These are phyloP conservation scores for Agaricus sinodeliciosus DNA, from an alignment of 768 basidiomycete species.

Conservation along the genomic window DNA sequence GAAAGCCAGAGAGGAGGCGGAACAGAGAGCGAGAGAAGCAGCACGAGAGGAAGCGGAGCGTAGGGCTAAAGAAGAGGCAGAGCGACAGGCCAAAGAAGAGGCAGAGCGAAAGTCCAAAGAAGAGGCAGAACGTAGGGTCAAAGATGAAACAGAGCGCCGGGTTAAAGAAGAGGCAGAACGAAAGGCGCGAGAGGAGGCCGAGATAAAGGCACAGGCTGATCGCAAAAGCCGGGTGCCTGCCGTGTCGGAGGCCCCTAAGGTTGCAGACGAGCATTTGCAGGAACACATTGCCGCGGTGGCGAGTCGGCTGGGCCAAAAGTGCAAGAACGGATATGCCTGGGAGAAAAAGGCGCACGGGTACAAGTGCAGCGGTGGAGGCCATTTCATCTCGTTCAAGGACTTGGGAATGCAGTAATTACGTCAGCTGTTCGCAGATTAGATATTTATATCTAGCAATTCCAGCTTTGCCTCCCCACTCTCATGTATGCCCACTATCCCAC, in stretches of 20 bases:
- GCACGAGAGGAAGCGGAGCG: not conserved
- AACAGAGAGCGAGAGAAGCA: not conserved
- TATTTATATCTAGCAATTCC: not conserved
- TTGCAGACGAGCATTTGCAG: slow-evolving; percentile 6
- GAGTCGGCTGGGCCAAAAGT: slow-evolving; percentile 3
- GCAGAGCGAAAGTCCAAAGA: not conserved
- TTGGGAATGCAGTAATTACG: slow-evolving; percentile 9
- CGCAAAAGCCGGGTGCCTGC: not conserved
- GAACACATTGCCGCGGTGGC: slow-evolving; percentile 4
- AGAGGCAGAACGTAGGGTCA: not conserved
- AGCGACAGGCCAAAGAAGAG: not conserved
- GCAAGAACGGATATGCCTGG: slow-evolving; percentile 10
- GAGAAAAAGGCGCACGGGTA: slow-evolving; percentile 9
- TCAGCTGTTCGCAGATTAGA: slow-evolving; percentile 5
- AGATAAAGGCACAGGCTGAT: too few relatives aligned
- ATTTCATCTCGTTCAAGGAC: slow-evolving; percentile 11
- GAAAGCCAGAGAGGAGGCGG: not conserved
- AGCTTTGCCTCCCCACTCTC: not conserved
- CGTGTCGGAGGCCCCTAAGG: slow-evolving; percentile 1
- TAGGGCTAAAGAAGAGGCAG: not conserved
- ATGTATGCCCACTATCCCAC: slow-evolving; percentile 19
- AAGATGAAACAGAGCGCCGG: not conserved
- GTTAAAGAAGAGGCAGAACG: too few relatives aligned
- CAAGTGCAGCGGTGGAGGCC: slow-evolving; percentile 7
- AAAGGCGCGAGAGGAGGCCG: too few relatives aligned